phyloP scores from a whole-genome alignment of 768 basidiomycete species.

The Lentinula lateritia region DNA sequence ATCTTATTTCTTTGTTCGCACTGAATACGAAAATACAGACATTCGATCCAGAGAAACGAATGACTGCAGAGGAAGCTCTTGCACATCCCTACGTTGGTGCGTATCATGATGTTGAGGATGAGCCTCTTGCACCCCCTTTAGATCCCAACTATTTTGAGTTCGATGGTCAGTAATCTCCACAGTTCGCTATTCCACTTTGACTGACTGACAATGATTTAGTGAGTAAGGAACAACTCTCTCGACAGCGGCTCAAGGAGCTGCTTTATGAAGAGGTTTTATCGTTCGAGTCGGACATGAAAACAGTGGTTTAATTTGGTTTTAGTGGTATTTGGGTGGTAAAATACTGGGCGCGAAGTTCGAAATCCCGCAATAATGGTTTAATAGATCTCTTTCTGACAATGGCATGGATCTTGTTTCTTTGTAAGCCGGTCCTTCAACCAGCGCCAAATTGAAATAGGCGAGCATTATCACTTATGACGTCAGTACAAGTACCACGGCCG shows the following conservation, averaged over 20 bases:
- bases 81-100: conserved; percentile 77
- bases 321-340: neutral
- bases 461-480: too few relatives aligned
- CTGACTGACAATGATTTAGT: conserved; percentile 24
- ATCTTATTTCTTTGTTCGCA: conserved; percentile 25
- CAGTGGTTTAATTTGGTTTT: neutral
- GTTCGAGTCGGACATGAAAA: conserved; percentile 61
- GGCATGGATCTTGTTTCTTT: too few relatives aligned
- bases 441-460: too few relatives aligned
- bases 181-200: neutral
- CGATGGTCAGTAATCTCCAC: neutral
- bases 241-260: conserved; percentile 77
- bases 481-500: too few relatives aligned
- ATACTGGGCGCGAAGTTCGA: neutral
- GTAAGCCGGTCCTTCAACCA: too few relatives aligned
- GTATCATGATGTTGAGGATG: conserved; percentile 27
- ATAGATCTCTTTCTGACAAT: neutral
- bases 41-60: conserved; percentile 83
- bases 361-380: neutral
- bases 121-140: conserved; percentile 1
- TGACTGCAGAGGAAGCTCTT: conserved; percentile 78
- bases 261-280: conserved; percentile 81
- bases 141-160: neutral
- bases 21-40: conserved; percentile 36
- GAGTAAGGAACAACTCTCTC: conserved; percentile 70